These are phyloP conservation scores for Tolypocladium ophioglossoides DNA, from an alignment of 2,329 filamentous ascomycete species.

Conservation along the genomic window DNA sequence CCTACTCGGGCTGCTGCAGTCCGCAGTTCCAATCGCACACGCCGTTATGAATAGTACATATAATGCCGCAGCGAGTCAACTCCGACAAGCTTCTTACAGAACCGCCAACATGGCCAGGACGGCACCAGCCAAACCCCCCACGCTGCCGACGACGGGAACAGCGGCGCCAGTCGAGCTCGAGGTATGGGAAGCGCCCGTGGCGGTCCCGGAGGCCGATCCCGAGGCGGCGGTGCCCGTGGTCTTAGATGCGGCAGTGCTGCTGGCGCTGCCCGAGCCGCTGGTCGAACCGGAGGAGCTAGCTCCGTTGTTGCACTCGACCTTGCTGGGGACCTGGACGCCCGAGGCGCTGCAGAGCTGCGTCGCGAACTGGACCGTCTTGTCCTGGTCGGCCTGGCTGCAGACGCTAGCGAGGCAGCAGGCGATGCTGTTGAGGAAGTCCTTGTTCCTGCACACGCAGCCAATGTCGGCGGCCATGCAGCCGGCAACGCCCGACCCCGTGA, in stretches of 20 bases:
- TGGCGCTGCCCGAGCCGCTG: conserved; percentile 3
- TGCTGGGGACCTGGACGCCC: conserved; percentile 23
- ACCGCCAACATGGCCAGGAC: conserved; percentile 17
- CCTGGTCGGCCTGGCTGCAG: conserved; percentile 22
- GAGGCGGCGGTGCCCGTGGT: neutral
- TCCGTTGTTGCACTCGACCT: conserved; percentile 23
- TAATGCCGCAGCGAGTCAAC: neutral
- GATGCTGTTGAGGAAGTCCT: conserved; percentile 26
- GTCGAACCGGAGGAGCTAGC: neutral
- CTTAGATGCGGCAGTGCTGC: conserved; percentile 1
- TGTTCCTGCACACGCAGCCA: conserved; percentile 30
- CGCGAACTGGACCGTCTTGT: conserved; percentile 25
- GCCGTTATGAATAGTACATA: neutral
- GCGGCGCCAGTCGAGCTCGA: conserved; percentile 2
- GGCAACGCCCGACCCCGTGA: conserved; percentile 21
- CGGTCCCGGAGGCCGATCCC: neutral
- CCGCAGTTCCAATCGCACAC: neutral
- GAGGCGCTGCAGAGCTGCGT: conserved; percentile 25
- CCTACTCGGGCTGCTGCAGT: neutral
- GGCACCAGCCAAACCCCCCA: conserved; percentile 14
- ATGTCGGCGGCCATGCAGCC: conserved; percentile 28
- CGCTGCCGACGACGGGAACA: conserved; percentile 1
- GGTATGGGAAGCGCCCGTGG: neutral
- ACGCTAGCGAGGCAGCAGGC: conserved; percentile 28
- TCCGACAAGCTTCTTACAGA: conserved; percentile 9